Evolutionary conservation across 2,329 filamentous ascomycete species (phyloP).

Genomic region (Penicillium polonicum): DNA sequence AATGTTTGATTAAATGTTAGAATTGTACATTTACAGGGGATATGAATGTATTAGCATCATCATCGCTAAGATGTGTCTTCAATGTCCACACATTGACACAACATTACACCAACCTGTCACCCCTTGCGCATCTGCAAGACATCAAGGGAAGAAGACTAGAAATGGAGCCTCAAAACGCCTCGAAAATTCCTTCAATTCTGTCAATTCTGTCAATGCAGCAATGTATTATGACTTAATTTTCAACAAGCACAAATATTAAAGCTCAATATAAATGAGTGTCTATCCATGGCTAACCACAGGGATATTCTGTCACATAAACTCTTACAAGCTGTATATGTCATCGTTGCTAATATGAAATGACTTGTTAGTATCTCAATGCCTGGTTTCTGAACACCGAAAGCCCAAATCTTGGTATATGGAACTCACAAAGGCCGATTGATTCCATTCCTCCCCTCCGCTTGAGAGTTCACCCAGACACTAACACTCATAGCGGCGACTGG

Average conservation of each 20-base stretch:
- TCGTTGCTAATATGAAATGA: background rate
- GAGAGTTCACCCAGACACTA: conserved; percentile 61
- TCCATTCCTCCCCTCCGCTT: conserved; percentile 52
- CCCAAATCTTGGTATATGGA: background rate
- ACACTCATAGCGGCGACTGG: conserved; percentile 55
- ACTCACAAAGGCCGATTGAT: conserved; percentile 47
- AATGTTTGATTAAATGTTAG: too few species aligned
- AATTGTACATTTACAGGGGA: too few species aligned
- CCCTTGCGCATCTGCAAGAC: background rate
- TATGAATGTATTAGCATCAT: too few species aligned
- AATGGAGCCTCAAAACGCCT: background rate
- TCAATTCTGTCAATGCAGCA: background rate
- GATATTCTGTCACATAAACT: background rate
- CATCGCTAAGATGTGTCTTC: too few species aligned
- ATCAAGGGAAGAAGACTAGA: background rate
- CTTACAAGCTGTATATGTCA: background rate
- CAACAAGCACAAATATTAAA: background rate
- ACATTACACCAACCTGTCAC: too few species aligned
- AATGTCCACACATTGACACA: too few species aligned
- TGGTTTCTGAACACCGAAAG: background rate
- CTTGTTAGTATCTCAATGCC: background rate
- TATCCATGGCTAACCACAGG: background rate
- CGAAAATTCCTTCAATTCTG: background rate
- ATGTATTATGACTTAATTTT: background rate
- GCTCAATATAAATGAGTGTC: background rate